Evolutionary conservation across 176 grass and related monocot genomes (phyloP).

Genomic region (Echinochloa phyllopogon): DNA sequence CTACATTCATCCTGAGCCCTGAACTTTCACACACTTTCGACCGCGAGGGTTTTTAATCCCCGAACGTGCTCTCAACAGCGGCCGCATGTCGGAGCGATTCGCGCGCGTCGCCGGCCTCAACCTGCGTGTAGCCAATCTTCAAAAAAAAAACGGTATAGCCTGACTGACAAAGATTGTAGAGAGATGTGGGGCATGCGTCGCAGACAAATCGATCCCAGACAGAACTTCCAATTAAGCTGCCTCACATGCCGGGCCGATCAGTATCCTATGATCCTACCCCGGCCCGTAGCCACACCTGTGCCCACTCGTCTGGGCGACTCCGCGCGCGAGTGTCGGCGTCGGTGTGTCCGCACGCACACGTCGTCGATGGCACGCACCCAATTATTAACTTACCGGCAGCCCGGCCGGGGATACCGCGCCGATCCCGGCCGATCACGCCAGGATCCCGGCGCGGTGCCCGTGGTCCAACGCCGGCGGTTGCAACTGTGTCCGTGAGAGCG

Average conservation of each 20-base stretch:
- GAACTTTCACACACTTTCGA: neutral
- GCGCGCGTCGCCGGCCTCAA: conserved; percentile 31
- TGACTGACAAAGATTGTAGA: conserved; percentile 27
- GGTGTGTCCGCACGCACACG: conserved; percentile 17
- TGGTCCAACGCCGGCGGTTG: conserved; percentile 35
- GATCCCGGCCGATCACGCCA: neutral
- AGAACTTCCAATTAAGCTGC: neutral
- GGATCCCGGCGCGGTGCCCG: neutral
- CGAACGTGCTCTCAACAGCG: neutral
- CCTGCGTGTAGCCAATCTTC: neutral
- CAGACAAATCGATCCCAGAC: neutral
- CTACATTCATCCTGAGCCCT: neutral
- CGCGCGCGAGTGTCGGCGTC: conserved; percentile 22
- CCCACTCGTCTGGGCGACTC: neutral
- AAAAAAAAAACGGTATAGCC: too few species aligned
- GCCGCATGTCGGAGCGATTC: conserved; percentile 38
- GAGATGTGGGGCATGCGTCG: neutral
- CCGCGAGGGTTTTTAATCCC: too few species aligned
- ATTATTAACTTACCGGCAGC: conserved; percentile 8
- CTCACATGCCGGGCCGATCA: conserved; percentile 36
- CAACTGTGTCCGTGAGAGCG: neutral
- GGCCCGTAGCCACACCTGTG: conserved; percentile 12
- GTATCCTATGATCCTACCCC: neutral
- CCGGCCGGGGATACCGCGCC: neutral
- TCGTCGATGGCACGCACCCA: neutral